phyloP scores from a whole-genome alignment of 1,139 yeast genomes.

The Insectozyma bohioensis region DNA sequence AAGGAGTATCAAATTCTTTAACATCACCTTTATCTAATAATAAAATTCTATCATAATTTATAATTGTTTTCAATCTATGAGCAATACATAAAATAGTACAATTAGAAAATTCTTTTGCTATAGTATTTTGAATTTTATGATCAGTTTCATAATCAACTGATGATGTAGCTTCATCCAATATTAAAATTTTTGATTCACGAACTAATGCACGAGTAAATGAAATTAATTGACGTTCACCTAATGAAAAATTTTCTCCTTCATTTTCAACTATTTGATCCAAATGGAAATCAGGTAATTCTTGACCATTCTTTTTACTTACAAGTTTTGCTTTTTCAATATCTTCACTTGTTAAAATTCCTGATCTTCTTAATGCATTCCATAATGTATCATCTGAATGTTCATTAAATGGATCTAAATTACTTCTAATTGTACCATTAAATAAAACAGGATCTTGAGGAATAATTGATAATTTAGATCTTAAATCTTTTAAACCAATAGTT shows the following conservation, averaged over 20 bases:
- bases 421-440: slow-evolving; percentile 39
- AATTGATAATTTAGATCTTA: slow-evolving; percentile 37
- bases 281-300: slow-evolving; percentile 44
- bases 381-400: slow-evolving; percentile 36
- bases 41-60: slow-evolving; percentile 50
- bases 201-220: slow-evolving; percentile 56
- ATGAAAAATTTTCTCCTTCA: slow-evolving; percentile 53
- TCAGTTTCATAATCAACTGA: slow-evolving; percentile 60
- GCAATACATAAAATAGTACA: slow-evolving; percentile 58
- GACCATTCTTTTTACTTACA: slow-evolving; percentile 16
- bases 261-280: slow-evolving; percentile 53
- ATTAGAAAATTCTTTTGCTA: slow-evolving; percentile 40
- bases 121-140: slow-evolving; percentile 48
- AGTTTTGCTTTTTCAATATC: slow-evolving; percentile 23
- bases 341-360: slow-evolving; percentile 39
- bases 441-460: slow-evolving; percentile 49
- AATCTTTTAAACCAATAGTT: slow-evolving; percentile 29
- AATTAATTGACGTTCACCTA: slow-evolving; percentile 55
- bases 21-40: slow-evolving; percentile 54
- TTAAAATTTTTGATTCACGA: slow-evolving; percentile 47
- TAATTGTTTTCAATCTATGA: slow-evolving; percentile 53
- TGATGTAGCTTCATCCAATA: slow-evolving; percentile 58
- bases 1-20: slow-evolving; percentile 50
- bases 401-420: slow-evolving; percentile 44
- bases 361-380: slow-evolving; percentile 45